Evolutionary conservation across 768 basidiomycete species (phyloP).

Genomic region (Amanita inopinata): DNA sequence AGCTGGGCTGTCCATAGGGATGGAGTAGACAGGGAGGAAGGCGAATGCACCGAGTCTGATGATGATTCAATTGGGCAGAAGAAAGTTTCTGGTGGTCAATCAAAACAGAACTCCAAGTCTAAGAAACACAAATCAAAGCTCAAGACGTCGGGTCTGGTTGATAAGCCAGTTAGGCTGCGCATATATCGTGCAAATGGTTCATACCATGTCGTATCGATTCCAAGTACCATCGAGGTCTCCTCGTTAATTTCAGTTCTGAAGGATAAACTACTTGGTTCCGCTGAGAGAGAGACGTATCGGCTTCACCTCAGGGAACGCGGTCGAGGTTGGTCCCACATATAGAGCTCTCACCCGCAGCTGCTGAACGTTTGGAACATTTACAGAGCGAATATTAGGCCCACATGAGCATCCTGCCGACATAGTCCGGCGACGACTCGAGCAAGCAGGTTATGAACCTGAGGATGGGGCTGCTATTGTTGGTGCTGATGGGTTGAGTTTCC

Average conservation of each 20-base stretch:
- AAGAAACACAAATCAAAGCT: background rate
- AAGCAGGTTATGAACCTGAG: constrained; percentile 78
- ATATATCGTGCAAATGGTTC: constrained; percentile 69
- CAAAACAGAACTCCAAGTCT: constrained; percentile 4
- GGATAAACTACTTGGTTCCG: constrained; percentile 38
- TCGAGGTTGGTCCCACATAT: constrained; percentile 39
- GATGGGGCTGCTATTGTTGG: constrained; percentile 76
- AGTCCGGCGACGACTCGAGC: constrained; percentile 71
- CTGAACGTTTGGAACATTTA: constrained; percentile 3
- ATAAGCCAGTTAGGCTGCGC: background rate
- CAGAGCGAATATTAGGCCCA: constrained; percentile 77
- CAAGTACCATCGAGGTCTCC: constrained; percentile 55
- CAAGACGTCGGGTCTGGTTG: background rate
- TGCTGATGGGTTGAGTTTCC: constrained; percentile 70
- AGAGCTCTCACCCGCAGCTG: constrained; percentile 1
- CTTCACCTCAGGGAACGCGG: constrained; percentile 71
- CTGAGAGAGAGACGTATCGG: constrained; percentile 51
- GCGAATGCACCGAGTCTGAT: constrained; percentile 34
- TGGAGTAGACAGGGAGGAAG: constrained; percentile 27
- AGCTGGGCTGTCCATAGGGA: constrained; percentile 65
- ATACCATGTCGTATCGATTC: constrained; percentile 61
- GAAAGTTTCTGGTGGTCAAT: constrained; percentile 11
- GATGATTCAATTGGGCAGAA: constrained; percentile 14
- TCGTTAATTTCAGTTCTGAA: constrained; percentile 56
- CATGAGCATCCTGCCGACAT: constrained; percentile 82